These are phyloP conservation scores for Talaromyces sp. DNA, from an alignment of 2,329 filamentous ascomycete genomes.

Conservation along the genomic window DNA sequence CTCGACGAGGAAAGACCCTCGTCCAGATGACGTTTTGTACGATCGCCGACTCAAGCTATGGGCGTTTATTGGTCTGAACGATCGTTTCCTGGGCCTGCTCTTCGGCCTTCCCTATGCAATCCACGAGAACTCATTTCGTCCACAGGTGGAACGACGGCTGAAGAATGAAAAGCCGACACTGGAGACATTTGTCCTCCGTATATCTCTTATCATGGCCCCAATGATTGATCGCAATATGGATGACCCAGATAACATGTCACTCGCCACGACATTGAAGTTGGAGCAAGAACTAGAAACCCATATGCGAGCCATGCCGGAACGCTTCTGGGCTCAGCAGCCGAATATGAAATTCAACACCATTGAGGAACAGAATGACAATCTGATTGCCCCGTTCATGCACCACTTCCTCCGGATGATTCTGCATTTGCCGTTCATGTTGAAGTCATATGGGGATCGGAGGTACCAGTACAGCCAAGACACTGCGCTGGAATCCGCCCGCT, in stretches of 20 bases:
- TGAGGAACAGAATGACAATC: constrained; percentile 27
- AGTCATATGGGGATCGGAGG: constrained; percentile 29
- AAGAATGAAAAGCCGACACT: constrained; percentile 14
- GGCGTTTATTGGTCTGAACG: constrained; percentile 38
- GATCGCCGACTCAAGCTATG: constrained; percentile 34
- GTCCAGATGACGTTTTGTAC: constrained; percentile 21
- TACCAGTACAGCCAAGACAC: constrained; percentile 37
- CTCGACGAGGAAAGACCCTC: constrained; percentile 24
- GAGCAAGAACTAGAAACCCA: constrained; percentile 38
- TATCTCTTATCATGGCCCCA: constrained; percentile 32
- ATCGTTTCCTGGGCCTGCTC: constrained; percentile 50
- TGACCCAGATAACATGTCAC: constrained; percentile 28
- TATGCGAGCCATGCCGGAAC: constrained; percentile 24
- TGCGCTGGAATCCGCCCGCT: constrained; percentile 40
- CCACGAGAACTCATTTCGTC: constrained; percentile 25
- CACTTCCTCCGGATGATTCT: constrained; percentile 36
- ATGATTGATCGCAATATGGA: constrained; percentile 41
- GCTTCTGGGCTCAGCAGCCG: constrained; percentile 25
- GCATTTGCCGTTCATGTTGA: constrained; percentile 46
- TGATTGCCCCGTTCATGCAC: constrained; percentile 37
- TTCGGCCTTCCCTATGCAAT: constrained; percentile 49
- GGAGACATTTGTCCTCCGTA: constrained; percentile 27
- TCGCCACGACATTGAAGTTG: constrained; percentile 36
- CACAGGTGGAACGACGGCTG: constrained; percentile 24
- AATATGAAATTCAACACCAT: constrained; percentile 15